These are phyloP conservation scores for Barnettozyma vustinii DNA, from an alignment of 805 yeast genomes.

Conservation along the genomic window DNA sequence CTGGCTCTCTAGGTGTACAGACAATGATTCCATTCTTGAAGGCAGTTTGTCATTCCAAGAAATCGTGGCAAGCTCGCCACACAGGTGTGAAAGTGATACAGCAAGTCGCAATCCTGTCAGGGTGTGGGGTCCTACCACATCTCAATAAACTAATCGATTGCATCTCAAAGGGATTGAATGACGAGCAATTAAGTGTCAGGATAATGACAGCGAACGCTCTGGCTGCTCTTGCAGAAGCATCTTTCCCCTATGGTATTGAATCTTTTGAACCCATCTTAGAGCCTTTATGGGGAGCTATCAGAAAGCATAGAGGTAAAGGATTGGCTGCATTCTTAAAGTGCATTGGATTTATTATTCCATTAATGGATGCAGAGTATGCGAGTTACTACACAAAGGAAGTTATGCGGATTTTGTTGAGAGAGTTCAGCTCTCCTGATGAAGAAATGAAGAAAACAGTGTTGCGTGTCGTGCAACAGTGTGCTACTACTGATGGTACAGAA, in stretches of 20 bases:
- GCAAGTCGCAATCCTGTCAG: conserved; percentile 63
- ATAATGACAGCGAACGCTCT: conserved; percentile 67
- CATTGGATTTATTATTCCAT: conserved; percentile 73
- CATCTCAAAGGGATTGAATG: conserved; percentile 51
- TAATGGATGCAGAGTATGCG: conserved; percentile 82
- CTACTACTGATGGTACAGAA: conserved; percentile 54
- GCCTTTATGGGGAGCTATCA: conserved; percentile 76
- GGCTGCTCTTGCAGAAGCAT: conserved; percentile 71
- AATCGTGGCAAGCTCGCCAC: conserved; percentile 77
- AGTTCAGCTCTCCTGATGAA: conserved; percentile 78
- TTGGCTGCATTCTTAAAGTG: conserved; percentile 74
- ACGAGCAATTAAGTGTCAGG: conserved; percentile 64
- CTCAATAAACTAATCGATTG: conserved; percentile 60
- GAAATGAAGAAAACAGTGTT: conserved; percentile 78
- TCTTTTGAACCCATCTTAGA: conserved; percentile 67
- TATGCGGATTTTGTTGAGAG: conserved; percentile 59
- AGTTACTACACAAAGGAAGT: conserved; percentile 73
- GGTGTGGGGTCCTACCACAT: conserved; percentile 72
- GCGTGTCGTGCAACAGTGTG: conserved; percentile 60
- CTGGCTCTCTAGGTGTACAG: conserved; percentile 70
- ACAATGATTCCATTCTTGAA: conserved; percentile 70
- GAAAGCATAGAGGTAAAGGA: conserved; percentile 69
- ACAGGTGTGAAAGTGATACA: conserved; percentile 77
- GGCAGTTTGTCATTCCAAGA: conserved; percentile 73
- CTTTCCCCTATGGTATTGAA: conserved; percentile 86